Evolutionary conservation across 805 yeast genomes (phyloP).

Genomic region (Zygotorulaspora danielsina): DNA sequence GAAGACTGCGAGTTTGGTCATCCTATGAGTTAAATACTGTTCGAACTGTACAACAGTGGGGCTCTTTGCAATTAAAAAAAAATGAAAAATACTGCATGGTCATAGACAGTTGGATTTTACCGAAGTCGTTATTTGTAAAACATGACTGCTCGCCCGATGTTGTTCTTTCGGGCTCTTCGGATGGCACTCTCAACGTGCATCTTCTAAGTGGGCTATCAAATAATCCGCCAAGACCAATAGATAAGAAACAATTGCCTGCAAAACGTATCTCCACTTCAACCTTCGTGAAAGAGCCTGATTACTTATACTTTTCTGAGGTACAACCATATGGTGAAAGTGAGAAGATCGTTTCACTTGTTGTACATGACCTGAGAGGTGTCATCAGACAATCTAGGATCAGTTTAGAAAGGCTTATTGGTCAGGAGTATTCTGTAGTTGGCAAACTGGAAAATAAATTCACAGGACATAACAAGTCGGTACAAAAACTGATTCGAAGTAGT

Average conservation of each 20-base stretch:
- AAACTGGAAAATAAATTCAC: conserved; percentile 56
- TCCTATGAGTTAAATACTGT: conserved; percentile 57
- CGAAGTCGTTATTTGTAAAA: conserved; percentile 22
- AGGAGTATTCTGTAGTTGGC: conserved; percentile 18
- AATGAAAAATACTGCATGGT: conserved; percentile 36
- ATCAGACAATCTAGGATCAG: conserved; percentile 36
- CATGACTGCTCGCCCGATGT: conserved; percentile 34
- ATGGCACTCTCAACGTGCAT: conserved; percentile 43
- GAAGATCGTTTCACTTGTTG: conserved; percentile 38
- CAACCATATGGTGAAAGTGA: conserved; percentile 24
- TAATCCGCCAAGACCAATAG: conserved; percentile 53
- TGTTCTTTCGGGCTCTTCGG: conserved; percentile 39
- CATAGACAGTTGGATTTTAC: conserved; percentile 40
- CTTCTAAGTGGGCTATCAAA: conserved; percentile 48
- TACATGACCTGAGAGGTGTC: conserved; percentile 45
- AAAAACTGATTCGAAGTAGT: conserved; percentile 58
- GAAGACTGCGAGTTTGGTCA: conserved; percentile 62
- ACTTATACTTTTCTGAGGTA: conserved; percentile 37
- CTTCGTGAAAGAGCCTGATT: conserved; percentile 34
- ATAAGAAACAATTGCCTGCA: conserved; percentile 37
- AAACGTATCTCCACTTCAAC: conserved; percentile 24
- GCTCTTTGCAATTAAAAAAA: conserved; percentile 37
- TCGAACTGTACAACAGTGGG: conserved; percentile 52
- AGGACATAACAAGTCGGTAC: conserved; percentile 83
- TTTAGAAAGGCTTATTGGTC: conserved; percentile 19